A percentile compares a stretch with the other conserved stretches of the same genome.
Conservation (phyloP, 106 monocot species). For the Acanthochlamys bracteata region DNA sequence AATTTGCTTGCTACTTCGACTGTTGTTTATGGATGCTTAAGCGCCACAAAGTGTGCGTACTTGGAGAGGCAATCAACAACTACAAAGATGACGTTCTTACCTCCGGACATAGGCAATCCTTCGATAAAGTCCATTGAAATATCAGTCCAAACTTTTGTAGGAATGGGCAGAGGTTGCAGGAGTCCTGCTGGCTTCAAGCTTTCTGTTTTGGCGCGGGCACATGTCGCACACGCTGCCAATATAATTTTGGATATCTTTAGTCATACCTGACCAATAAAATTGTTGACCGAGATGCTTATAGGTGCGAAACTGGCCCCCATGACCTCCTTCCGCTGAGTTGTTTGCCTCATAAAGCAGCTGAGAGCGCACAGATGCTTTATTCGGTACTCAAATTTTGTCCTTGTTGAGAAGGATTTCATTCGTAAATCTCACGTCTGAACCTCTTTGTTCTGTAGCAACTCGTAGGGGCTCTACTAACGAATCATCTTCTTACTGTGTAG, state of each 20-base stretch:
- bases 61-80: too few species aligned
- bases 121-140: neutral
- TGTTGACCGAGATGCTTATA: neutral
- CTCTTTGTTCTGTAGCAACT: neutral
- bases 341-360: neutral
- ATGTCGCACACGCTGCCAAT: neutral
- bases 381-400: neutral
- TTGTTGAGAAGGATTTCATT: neutral
- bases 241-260: neutral
- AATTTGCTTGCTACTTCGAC: too few species aligned
- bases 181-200: neutral
- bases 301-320: neutral
- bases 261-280: neutral
- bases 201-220: neutral
- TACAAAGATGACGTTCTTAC: too few species aligned
- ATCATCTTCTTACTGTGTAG: too few species aligned
- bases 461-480: too few species aligned
- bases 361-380: neutral
- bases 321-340: neutral
- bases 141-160: neutral
- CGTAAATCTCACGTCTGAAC: neutral
- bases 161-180: neutral
- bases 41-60: too few species aligned
- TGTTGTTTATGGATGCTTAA: too few species aligned
- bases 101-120: neutral